A percentile compares a stretch with the other conserved stretches of the same genome.
Evolutionary conservation across 2,329 filamentous ascomycete genomes (phyloP).

Genomic region (Stagonosporopsis chrysanthemi): DNA sequence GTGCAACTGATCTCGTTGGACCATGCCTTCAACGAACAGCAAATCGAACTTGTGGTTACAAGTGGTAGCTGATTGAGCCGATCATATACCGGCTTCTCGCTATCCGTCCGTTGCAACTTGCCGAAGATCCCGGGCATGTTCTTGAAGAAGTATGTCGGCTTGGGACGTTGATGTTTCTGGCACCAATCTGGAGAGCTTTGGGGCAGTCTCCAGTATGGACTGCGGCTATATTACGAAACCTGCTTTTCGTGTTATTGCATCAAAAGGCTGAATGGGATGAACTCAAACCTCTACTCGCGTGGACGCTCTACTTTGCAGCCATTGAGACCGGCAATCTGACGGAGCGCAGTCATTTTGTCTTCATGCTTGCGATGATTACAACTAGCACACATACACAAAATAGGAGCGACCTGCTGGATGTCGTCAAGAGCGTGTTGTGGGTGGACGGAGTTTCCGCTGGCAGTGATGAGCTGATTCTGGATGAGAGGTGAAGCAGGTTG

Average conservation of each 20-base stretch:
- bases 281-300: conserved; percentile 37
- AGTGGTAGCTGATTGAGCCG: conserved; percentile 41
- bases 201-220: conserved; percentile 39
- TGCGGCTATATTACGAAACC: conserved; percentile 29
- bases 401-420: conserved; percentile 35
- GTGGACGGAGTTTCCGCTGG: conserved; percentile 36
- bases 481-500: conserved; percentile 39
- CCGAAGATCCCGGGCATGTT: conserved; percentile 23
- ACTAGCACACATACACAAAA: conserved; percentile 27
- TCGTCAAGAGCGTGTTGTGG: conserved; percentile 42
- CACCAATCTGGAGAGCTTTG: conserved; percentile 37
- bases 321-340: conserved; percentile 34
- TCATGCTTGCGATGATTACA: conserved; percentile 39
- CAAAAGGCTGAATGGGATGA: conserved; percentile 39
- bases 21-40: conserved; percentile 31
- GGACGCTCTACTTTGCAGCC: conserved; percentile 39
- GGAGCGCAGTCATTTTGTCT: conserved; percentile 37
- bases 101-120: conserved; percentile 30
- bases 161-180: conserved; percentile 39
- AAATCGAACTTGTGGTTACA: conserved; percentile 30
- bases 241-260: conserved; percentile 30
- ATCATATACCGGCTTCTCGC: conserved; percentile 36
- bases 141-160: conserved; percentile 44
- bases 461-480: conserved; percentile 33
- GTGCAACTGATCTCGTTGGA: conserved; percentile 37